Base-by-base conservation (phyloP, 2,329 filamentous ascomycete species). In the Diplodia mutila region DNA sequence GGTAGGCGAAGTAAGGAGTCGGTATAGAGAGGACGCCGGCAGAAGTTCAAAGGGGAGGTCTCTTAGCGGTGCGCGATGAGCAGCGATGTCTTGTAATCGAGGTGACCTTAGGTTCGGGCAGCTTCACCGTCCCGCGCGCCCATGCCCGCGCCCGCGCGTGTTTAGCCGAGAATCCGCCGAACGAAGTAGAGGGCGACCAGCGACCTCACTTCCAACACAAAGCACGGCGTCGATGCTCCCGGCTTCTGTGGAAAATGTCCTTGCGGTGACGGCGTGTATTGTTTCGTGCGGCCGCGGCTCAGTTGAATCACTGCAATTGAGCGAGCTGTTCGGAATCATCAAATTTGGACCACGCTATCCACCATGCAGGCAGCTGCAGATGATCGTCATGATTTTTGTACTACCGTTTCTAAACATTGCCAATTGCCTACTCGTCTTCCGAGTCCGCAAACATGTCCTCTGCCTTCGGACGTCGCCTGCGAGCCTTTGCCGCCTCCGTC, bases 381-480 rank as follows among this genome's bases (percentile, higher is more conserved):
- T 51, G 46, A 51, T 21, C 46, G 49, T 18, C 14, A 18, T 34
- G 46, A 52, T 34, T 48, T 6, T 16, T 27, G 29, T 46, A 49
- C 46, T n/a, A 14, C 29, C 49, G 2, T 4, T 37, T 21, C 12
- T 12, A 14, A 6, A 25, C 2, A 32, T 25, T 6, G 12, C 39
- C 16, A 42, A 7, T 48, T 25, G 12, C 29, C 52, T 27, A 67
- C 23, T 61, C 65, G 21, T 65, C 55, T 2, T 72, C 71, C 21
- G 71, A 70, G 53, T 72, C 70, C 16, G 70, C 76, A 72, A 80
- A 80, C 77, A 80, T 79, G 67, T 80, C 78, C 68, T 78, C 77
- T 6, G 78, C 78, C 59, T 72, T 76, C 7, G 78, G 77, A 52
- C 78, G 71, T 18, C 75, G 68, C 18, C 76, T 70, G 6, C 75